A percentile compares a stretch with the other conserved stretches of the same genome.
These are phyloP conservation scores for Elsinoe perseae DNA, from an alignment of 2,329 filamentous ascomycete genomes.

Conservation along the genomic window DNA sequence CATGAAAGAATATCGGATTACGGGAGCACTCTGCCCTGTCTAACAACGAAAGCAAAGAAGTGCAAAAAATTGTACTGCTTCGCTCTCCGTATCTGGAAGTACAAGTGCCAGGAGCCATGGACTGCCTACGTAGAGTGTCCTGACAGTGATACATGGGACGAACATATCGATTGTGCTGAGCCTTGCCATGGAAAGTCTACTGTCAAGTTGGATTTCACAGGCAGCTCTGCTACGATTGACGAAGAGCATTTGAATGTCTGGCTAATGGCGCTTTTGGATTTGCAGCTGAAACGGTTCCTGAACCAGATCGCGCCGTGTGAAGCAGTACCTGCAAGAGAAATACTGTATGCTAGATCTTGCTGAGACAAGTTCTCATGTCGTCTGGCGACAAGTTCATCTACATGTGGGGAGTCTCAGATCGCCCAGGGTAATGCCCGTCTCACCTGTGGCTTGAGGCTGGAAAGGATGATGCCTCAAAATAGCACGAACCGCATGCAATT, in stretches of 20 bases:
- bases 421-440: neutral
- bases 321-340: neutral
- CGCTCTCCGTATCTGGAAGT: too few species aligned
- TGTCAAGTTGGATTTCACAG: too few species aligned
- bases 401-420: neutral
- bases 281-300: neutral
- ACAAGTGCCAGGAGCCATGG: too few species aligned
- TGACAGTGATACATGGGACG: too few species aligned
- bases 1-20: too few species aligned
- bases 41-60: too few species aligned
- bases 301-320: neutral
- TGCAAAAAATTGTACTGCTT: too few species aligned
- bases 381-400: neutral
- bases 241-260: neutral
- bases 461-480: neutral
- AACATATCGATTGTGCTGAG: too few species aligned
- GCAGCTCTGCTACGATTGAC: too few species aligned
- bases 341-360: neutral
- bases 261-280: neutral
- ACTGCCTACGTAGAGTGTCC: too few species aligned
- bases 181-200: too few species aligned
- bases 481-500: conserved; percentile 5
- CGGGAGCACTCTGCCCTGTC: too few species aligned
- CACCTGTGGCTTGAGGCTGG: neutral
- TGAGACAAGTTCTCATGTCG: neutral